phyloP scores from a whole-genome alignment of 2,329 filamentous ascomycete species.

The Chaetomiaceae sp. region DNA sequence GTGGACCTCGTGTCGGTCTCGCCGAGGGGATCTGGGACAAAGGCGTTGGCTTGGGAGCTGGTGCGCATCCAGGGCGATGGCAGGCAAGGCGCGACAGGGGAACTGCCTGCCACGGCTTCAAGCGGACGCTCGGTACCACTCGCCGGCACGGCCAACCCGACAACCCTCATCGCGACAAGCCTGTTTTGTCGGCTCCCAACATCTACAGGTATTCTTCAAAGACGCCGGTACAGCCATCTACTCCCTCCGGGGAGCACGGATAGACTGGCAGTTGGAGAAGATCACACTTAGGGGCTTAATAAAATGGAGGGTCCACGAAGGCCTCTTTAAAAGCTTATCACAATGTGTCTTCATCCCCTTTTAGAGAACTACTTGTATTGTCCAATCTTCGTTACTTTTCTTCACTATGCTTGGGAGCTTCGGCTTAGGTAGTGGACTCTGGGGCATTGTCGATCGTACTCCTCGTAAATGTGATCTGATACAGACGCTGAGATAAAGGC shows the following conservation, averaged over 20 bases:
- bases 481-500: no score
- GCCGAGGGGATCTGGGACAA: conserved; percentile 3
- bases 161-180: not conserved
- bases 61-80: conserved; percentile 3
- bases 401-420: no score
- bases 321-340: no score
- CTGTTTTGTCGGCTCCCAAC: not conserved
- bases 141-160: conserved; percentile 2
- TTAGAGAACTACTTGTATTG: no score
- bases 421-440: no score
- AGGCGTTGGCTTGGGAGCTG: conserved; percentile 8
- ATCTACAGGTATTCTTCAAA: not conserved
- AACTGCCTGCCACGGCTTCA: conserved; percentile 2
- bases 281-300: not conserved
- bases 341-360: no score
- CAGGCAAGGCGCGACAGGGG: conserved; percentile 1
- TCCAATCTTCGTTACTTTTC: no score
- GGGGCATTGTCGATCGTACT: no score
- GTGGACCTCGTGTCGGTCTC: conserved; percentile 7
- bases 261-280: not conserved
- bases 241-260: not conserved
- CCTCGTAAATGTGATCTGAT: no score
- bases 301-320: not conserved
- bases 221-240: not conserved
- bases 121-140: conserved; percentile 1